Base-by-base conservation (phyloP, 371 early-diverging fungal genomes). In the Lichtheimia ramosa region DNA sequence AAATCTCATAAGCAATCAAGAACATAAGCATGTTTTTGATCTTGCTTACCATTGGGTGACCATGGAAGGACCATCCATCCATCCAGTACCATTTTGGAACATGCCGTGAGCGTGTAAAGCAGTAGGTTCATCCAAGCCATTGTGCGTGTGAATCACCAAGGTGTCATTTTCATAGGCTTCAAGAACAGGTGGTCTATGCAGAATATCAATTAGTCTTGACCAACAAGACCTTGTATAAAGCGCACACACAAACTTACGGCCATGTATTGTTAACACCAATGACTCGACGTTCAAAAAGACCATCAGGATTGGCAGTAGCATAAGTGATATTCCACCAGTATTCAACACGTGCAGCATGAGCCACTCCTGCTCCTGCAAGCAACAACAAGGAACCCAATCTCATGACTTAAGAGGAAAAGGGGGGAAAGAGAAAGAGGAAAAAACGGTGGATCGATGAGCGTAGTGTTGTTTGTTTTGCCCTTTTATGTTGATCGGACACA, bases 261-360 rank as follows among this genome's bases (percentile, higher is more conserved):
- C 87, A 89, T 42, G 69, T 64, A 3, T 84, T 84, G 64, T 93
- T 92, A 58, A 92, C 85, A 48, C 92, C 91, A 25, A 93, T 85
- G 8, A 84, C 89, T 12, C 86, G 77, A 50, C 91, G 80, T 43
- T 83, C 75, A 56, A 65, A 70, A 18, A 82, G 66, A 52, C 86
- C 87, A 62, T 90, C 90, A 20, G 92, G 88, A 63, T 89, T 91
- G 54, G 77, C 83, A 34, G 78, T 79, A 18, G 88, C 77, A 54
- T 89, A 92, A n/a, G 81, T 83, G 43, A 92, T 82, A 49, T 89
- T 74, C 90, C 92, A 91, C 73, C 88, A 74, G 56, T 84, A 73
- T 24, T 81, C 84, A 24, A 88, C 85, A 41, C 74, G 77, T 15
- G 82, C 81, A 58, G 85, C 83, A 43, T 75, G 73, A 27, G 70